Base-by-base conservation (phyloP, 2,329 filamentous ascomycete genomes). In the Gaeumannomyces sp. region DNA sequence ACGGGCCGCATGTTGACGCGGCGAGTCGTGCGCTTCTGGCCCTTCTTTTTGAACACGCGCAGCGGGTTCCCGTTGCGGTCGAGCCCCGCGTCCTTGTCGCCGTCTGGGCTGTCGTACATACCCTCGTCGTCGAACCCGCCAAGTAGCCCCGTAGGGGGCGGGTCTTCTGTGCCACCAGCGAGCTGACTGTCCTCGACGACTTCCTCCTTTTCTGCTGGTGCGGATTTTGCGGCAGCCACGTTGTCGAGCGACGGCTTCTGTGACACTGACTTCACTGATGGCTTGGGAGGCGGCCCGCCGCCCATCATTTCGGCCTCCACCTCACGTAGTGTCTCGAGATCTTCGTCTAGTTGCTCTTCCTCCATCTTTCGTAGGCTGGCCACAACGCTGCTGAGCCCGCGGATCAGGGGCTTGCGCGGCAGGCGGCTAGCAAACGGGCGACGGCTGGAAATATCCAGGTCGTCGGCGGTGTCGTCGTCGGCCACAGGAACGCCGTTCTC, bases 21-120 rank as follows among this genome's bases (percentile, higher is more conserved):
- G 67, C 88, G 81, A 3, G 91, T 94, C 64, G 90, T 92, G 67
- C 91, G 82, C 79, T 95, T 95, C 73, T 91, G 84, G 0, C 90
- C 91, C 79, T 91, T 91, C 83, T 95, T 95, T 81, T 93, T 94
- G 80, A 84, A 94, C 1, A 85, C 76, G 64, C 82, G 85, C 53
- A 87, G 73, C 2, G 87, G 87, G 67, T 84, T 80, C 1, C 86
- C 86, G 70, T 86, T 77, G n/a, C 79, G 79, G 63, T 79, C 85
- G 16, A 82, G 65, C 27, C 69, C 68, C n/a, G 75, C 73, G 11
- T 61, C 64, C 4, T 73, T 72, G 0, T 79, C 76, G 1, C 83
- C 82, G n/a, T 77, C 78, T 1, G 77, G 76, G 67, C 83, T 84
- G 72, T 89, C 86, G 70, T 85, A 84, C 66, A 80, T 70, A 10